Evolutionary conservation across 371 early-diverging fungal genomes (phyloP), one percentile per base, ranked within the genome.

Genomic region (Mucor plumbeus): DNA sequence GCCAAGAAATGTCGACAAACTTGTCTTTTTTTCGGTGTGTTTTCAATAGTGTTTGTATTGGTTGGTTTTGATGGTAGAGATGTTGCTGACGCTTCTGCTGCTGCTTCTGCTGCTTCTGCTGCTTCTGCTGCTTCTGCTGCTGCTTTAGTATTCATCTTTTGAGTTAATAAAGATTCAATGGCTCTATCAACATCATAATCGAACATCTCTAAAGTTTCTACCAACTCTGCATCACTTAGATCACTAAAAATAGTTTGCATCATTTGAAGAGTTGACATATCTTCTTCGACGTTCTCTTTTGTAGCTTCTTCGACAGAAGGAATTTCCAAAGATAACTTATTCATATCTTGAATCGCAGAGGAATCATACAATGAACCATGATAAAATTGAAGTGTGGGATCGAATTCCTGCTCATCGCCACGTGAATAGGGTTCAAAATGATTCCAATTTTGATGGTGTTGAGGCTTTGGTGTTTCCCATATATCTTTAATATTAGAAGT

Each of bases 1-100:
- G 88, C 85, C 58, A 93, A 78, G 67, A 91, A 90, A 73, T 92
- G 91, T 17, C 93, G 82, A 64, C 93, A 93, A 3, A 92, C 88
- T 57, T 84, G 87, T 40, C 84, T 68, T 62, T 68, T 85, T 69
- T 47, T 80, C 60, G 58, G 64, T 15, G 53, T 39, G 31, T 50
- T n/a, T 44, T 58, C 38, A 9, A 38, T 4, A n/a, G 19, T 19
- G n/a, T 9, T 38, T 35, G 35, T 19, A 11, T 26, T 50, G 11
- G 19, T 8, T 26, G 26, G 17, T 50, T 50, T 50, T 10, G 50
- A 50, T 13, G 58, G 58, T 11, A 56, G 9, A n/a, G 41, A 35
- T 4, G 56, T 31, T 13, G 66, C 75, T 19, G 50, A 19, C 9
- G 54, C 43, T n/a, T 14, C 54, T 15, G 17, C 17, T 21, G 63